Conservation (phyloP, 805 yeast species). For the Ogataea polymorpha region DNA sequence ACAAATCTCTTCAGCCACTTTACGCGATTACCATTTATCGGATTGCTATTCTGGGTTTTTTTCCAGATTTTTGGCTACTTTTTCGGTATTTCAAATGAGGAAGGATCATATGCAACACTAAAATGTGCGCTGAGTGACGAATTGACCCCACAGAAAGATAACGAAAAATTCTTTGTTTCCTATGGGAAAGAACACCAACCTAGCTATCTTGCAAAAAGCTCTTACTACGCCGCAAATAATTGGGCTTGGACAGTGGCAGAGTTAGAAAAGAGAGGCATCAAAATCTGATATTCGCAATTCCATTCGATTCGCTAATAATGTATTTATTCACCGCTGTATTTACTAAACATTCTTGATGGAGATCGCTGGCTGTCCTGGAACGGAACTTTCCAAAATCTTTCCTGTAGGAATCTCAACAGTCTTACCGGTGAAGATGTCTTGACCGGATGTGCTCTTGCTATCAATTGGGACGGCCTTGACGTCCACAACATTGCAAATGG, state of each 20-base stretch:
- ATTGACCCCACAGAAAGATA: constrained; percentile 49
- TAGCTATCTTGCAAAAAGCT: constrained; percentile 53
- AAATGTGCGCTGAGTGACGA: constrained; percentile 57
- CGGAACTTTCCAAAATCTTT: constrained; percentile 75
- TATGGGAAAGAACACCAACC: constrained; percentile 57
- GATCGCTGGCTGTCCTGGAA: constrained; percentile 93
- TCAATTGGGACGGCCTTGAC: constrained; percentile 61
- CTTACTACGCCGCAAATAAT: constrained; percentile 60
- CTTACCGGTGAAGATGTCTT: constrained; percentile 64
- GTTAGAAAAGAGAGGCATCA: constrained; percentile 50
- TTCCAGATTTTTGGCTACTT: constrained; percentile 67
- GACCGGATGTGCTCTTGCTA: constrained; percentile 62
- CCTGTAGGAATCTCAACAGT: constrained; percentile 61
- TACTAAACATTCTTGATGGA: constrained; percentile 55
- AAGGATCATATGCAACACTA: constrained; percentile 65
- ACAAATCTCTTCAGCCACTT: constrained; percentile 73
- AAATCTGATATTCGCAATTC: constrained; percentile 13
- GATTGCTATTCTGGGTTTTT: constrained; percentile 65
- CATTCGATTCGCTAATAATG: constrained; percentile 3
- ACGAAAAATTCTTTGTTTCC: constrained; percentile 66
- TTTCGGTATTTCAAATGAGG: constrained; percentile 69
- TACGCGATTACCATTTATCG: constrained; percentile 76
- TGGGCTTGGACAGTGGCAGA: constrained; percentile 79
- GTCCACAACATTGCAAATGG: constrained; percentile 51
- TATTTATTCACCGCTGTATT: constrained; percentile 8